Percentiles rank a stretch among this genome's conserved stretches.
Conservation (phyloP, 352 stramenopile genomes). For the Phytophthora sp. region DNA sequence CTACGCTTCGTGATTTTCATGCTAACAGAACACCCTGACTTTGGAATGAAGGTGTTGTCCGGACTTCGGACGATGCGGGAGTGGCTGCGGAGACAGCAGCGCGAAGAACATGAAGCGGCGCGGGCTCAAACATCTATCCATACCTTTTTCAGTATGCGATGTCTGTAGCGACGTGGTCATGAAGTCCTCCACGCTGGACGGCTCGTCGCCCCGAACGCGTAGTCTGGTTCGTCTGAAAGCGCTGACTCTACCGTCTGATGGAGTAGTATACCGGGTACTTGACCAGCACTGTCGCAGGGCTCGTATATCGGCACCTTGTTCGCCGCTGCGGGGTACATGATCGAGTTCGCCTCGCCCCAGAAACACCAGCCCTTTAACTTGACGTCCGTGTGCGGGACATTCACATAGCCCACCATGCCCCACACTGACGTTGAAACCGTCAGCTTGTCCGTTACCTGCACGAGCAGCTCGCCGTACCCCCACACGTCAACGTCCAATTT, state of each 20-base stretch:
- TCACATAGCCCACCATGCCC: constrained; percentile 60
- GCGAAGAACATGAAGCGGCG: too few relatives aligned
- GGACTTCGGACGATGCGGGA: too few relatives aligned
- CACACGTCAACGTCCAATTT: constrained; percentile 51
- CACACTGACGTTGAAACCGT: constrained; percentile 58
- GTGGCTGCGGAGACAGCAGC: too few relatives aligned
- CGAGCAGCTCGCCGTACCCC: constrained; percentile 50
- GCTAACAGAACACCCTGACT: too few relatives aligned
- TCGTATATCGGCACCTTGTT: constrained; percentile 52
- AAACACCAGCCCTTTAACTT: constrained; percentile 67
- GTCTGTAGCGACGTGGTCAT: constrained; percentile 44
- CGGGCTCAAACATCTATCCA: too few relatives aligned
- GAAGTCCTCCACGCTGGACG: constrained; percentile 15
- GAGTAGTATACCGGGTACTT: constrained; percentile 43
- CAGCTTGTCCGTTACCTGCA: constrained; percentile 56
- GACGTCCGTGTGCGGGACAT: constrained; percentile 39
- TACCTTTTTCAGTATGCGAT: too few relatives aligned
- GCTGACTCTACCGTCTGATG: constrained; percentile 34
- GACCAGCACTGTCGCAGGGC: constrained; percentile 21
- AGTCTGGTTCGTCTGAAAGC: constrained; percentile 45
- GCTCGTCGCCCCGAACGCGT: constrained; percentile 30
- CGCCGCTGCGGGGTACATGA: constrained; percentile 44
- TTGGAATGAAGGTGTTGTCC: too few relatives aligned
- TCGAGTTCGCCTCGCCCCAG: constrained; percentile 49
- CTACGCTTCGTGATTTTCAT: too few relatives aligned